Evolutionary conservation across 495 filamentous ascomycete species (phyloP).

Genomic region (Hyaloscypha hepaticicola): DNA sequence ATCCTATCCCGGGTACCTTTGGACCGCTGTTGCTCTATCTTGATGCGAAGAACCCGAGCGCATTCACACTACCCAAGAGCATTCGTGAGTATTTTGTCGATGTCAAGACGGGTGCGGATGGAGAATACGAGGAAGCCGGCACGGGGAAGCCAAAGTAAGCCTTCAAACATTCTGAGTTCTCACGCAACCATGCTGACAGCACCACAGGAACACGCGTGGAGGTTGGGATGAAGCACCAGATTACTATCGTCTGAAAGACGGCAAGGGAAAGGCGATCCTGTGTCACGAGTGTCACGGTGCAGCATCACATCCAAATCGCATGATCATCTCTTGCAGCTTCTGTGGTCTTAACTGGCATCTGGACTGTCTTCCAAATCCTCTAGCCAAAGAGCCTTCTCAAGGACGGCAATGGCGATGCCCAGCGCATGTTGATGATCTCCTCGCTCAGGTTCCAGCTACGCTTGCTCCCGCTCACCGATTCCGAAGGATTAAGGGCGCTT

Average conservation of each 20-base stretch:
- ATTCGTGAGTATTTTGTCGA: slow-evolving; percentile 73
- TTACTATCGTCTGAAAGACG: slow-evolving; percentile 61
- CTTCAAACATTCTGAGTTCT: neutral
- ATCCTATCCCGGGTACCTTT: slow-evolving; percentile 46
- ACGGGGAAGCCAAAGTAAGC: slow-evolving; percentile 35
- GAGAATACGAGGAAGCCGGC: slow-evolving; percentile 69
- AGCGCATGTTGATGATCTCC: slow-evolving; percentile 67
- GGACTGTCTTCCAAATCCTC: slow-evolving; percentile 84
- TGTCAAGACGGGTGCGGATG: slow-evolving; percentile 69
- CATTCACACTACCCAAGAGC: slow-evolving; percentile 68
- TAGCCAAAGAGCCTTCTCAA: slow-evolving; percentile 68
- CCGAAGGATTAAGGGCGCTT: slow-evolving; percentile 52
- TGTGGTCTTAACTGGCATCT: slow-evolving; percentile 84
- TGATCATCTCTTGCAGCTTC: slow-evolving; percentile 78
- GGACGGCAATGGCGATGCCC: slow-evolving; percentile 84
- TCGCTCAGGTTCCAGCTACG: slow-evolving; percentile 38
- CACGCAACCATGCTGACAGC: slow-evolving; percentile 14
- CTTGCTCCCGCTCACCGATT: slow-evolving; percentile 49
- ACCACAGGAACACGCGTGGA: slow-evolving; percentile 14
- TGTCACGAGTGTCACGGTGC: slow-evolving; percentile 69
- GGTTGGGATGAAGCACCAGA: slow-evolving; percentile 65
- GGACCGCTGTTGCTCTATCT: slow-evolving; percentile 56
- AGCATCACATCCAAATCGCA: slow-evolving; percentile 46
- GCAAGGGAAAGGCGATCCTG: slow-evolving; percentile 64
- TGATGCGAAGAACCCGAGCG: slow-evolving; percentile 62